Evolutionary conservation across 2,329 filamentous ascomycete species (phyloP).

Genomic region (Aspergillus intermedius): DNA sequence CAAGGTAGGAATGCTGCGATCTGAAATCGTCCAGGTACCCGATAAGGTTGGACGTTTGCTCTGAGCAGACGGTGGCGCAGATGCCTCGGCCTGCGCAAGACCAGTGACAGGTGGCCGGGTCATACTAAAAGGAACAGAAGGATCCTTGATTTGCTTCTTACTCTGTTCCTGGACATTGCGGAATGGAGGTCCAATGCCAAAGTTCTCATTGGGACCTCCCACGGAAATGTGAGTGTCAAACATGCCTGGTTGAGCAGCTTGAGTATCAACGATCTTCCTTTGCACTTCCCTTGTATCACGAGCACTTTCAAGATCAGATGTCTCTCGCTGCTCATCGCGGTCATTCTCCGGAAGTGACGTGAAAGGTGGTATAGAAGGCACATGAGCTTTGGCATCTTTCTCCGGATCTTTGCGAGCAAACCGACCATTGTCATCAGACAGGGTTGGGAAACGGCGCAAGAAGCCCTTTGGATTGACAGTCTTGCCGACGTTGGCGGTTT

Average conservation of each 20-base stretch:
- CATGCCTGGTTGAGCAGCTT: slow-evolving; percentile 12
- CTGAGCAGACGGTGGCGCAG: slow-evolving; percentile 15
- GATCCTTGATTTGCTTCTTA: slow-evolving; percentile 22
- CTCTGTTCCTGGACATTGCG: slow-evolving; percentile 16
- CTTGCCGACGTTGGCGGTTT: slow-evolving; percentile 28
- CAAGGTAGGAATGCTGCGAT: slow-evolving; percentile 37
- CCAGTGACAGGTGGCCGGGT: slow-evolving; percentile 41
- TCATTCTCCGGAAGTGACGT: slow-evolving; percentile 42
- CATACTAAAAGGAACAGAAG: slow-evolving; percentile 23
- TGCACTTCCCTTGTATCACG: slow-evolving; percentile 4
- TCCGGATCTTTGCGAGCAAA: slow-evolving; percentile 29
- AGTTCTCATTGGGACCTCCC: slow-evolving; percentile 14
- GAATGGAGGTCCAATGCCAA: slow-evolving; percentile 26
- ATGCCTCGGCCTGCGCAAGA: slow-evolving; percentile 36
- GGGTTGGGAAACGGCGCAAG: slow-evolving; percentile 27
- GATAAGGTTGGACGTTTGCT: slow-evolving; percentile 31
- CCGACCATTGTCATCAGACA: slow-evolving; percentile 28
- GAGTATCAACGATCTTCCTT: slow-evolving; percentile 4
- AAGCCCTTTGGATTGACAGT: slow-evolving; percentile 21
- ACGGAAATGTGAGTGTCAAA: slow-evolving; percentile 3
- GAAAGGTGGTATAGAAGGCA: slow-evolving; percentile 46
- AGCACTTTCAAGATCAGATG: slow-evolving; percentile 11
- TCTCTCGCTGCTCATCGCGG: slow-evolving; percentile 22
- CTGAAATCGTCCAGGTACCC: slow-evolving; percentile 54
- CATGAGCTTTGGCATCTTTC: slow-evolving; percentile 33